These are phyloP conservation scores for Gautieria morchelliformis DNA, from an alignment of 768 basidiomycete genomes.

Conservation along the genomic window DNA sequence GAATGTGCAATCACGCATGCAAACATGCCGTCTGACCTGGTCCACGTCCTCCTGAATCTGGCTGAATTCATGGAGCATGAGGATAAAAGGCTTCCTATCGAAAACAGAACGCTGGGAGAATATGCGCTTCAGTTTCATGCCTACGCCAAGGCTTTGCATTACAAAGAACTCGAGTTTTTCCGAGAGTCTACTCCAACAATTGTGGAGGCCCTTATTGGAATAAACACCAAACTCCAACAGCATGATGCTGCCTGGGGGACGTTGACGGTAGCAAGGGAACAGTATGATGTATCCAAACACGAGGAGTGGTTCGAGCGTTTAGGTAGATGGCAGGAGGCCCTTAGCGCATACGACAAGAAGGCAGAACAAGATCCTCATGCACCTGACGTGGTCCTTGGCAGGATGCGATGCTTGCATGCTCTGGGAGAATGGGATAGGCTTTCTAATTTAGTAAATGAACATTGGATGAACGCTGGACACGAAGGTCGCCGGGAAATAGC, in stretches of 20 bases:
- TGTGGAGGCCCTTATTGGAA: slow-evolving; percentile 89
- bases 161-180: slow-evolving; percentile 97
- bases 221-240: slow-evolving; percentile 94
- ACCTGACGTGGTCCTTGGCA: slow-evolving; percentile 73
- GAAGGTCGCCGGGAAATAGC: slow-evolving; percentile 89
- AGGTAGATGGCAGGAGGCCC: slow-evolving; percentile 91
- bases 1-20: slow-evolving; percentile 75
- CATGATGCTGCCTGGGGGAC: slow-evolving; percentile 98
- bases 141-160: slow-evolving; percentile 95
- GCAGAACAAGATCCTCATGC: slow-evolving; percentile 65
- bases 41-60: slow-evolving; percentile 83
- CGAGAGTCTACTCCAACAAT: slow-evolving; percentile 83
- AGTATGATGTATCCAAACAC: slow-evolving; percentile 84
- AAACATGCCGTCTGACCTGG: slow-evolving; percentile 75
- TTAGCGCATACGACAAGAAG: slow-evolving; percentile 76
- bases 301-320: slow-evolving; percentile 99
- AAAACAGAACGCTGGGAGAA: slow-evolving; percentile 85
- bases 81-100: slow-evolving; percentile 90
- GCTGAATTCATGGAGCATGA: slow-evolving; percentile 99
- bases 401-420: slow-evolving; percentile 94
- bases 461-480: slow-evolving; percentile 74
- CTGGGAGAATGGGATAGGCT: slow-evolving; percentile 96
- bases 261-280: slow-evolving; percentile 78
- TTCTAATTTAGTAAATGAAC: slow-evolving; percentile 74
- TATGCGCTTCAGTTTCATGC: slow-evolving; percentile 90